Evolutionary conservation across 768 basidiomycete species (phyloP).

Genomic region (Suillus luteus): DNA sequence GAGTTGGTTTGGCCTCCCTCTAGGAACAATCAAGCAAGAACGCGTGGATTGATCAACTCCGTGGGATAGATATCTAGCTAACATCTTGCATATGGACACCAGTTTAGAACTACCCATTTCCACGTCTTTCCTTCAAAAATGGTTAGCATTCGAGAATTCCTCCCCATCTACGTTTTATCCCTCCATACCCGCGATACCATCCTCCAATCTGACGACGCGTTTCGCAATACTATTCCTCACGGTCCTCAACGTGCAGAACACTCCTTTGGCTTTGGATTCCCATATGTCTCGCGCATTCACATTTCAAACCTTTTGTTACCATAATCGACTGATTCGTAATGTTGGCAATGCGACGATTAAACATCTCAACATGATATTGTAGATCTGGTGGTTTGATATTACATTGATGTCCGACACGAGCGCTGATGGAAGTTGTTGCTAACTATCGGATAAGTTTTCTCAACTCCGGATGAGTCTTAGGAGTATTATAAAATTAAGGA

Average conservation of each 20-base stretch:
- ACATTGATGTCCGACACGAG: neutral
- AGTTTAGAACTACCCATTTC: neutral
- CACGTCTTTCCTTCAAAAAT: constrained; percentile 8
- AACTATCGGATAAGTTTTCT: neutral
- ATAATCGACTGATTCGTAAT: neutral
- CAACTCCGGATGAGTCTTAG: neutral
- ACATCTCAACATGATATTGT: neutral
- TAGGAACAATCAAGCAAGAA: constrained; percentile 32
- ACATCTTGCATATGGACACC: neutral
- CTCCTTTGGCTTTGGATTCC: neutral
- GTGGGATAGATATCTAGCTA: neutral
- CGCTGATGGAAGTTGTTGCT: neutral
- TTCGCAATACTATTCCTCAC: neutral
- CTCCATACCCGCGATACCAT: neutral
- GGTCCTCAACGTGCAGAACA: constrained; percentile 2
- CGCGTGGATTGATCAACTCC: neutral
- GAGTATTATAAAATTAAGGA: neutral
- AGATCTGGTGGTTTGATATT: neutral
- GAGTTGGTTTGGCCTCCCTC: constrained; percentile 42
- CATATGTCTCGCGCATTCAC: neutral
- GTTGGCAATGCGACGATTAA: neutral
- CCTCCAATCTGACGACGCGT: neutral
- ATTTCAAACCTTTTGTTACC: neutral
- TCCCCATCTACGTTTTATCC: neutral
- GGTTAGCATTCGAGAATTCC: neutral